Evolutionary conservation across 192 early-diverging fungal species (phyloP).

Genomic region (Paraglomus brasilianum): DNA sequence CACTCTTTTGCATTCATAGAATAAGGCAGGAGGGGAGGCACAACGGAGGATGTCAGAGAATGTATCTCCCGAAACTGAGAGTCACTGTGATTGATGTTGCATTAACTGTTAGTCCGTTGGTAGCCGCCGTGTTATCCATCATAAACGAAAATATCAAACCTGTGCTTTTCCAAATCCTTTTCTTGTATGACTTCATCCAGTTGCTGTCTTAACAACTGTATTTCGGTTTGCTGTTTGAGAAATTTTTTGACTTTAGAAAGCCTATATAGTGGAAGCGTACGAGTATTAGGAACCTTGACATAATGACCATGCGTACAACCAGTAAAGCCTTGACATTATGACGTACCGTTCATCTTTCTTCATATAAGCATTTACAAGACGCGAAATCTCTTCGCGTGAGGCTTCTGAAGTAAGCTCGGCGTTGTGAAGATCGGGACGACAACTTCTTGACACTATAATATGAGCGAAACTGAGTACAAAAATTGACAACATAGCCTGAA

Average conservation of each 20-base stretch:
- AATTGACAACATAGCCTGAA: too few species aligned
- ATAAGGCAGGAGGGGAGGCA: too few species aligned
- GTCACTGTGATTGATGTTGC: neutral
- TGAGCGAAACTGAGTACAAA: too few species aligned
- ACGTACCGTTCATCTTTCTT: conserved; percentile 29
- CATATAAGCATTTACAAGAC: neutral
- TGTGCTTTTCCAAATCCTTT: neutral
- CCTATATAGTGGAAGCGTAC: neutral
- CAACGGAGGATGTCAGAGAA: too few species aligned
- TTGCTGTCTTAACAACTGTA: conserved; percentile 2
- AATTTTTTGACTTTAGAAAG: conserved; percentile 9
- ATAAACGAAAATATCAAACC: neutral
- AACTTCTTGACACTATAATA: conserved; percentile 10
- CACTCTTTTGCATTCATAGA: too few species aligned
- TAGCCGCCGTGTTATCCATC: too few species aligned
- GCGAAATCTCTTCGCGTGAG: neutral
- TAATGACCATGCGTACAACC: neutral
- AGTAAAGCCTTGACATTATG: neutral
- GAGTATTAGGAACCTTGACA: neutral
- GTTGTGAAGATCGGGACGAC: neutral
- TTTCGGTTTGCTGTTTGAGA: conserved; percentile 1
- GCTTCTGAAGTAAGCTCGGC: neutral
- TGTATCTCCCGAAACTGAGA: neutral
- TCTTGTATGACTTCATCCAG: conserved; percentile 11
- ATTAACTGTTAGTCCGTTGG: too few species aligned